Evolutionary conservation across 2,329 filamentous ascomycete genomes (phyloP), one percentile per base, ranked within the genome.

Genomic region (Phaeoacremonium minimum): DNA sequence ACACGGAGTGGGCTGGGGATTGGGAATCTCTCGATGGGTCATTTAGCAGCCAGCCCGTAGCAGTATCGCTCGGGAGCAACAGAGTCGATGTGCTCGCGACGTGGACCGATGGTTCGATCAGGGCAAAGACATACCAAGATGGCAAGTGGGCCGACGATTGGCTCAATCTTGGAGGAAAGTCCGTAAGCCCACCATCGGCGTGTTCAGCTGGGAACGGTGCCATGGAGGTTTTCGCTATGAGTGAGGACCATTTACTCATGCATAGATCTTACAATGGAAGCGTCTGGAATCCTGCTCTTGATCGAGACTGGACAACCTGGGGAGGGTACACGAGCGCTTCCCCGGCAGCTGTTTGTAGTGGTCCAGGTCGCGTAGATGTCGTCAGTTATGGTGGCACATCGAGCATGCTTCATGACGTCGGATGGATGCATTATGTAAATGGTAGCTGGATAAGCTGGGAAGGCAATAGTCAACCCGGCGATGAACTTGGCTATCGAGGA

Each of bases 371-470:
- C 9, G n/a, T 26, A 9, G 22, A 26, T n/a, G 22, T 26, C 22
- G 22, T 26, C 22, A 26, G 22, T n/a, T 26, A 26, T n/a, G 22
- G 30, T 12, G 17, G 30, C 15, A 13, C 15, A 13, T 14, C 30
- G 2, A 17, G 18, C 15, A 32, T 14, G 14, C 30, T 32, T 14
- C 30, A 32, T 13, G 30, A 32, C 30, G 14, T 32, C 5, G 30
- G 30, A 8, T 32, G 30, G 30, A 32, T 32, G 30, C 30, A 32
- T 17, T 32, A 32, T 17, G 7, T 12, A 6, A 16, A 32, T 17
- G 30, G 30, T 17, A 16, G 7, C 8, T 32, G 30, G 30, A 17
- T 12, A 7, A 17, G n/a, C n/a, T 32, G 30, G 30, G 30, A 18
- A 17, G 30, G 30, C 30, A 32, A 32, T 13, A 17, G 30, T 7